These are phyloP conservation scores for Exsudoporus floridanus DNA, from an alignment of 1,284 basidiomycete species.

Conservation along the genomic window DNA sequence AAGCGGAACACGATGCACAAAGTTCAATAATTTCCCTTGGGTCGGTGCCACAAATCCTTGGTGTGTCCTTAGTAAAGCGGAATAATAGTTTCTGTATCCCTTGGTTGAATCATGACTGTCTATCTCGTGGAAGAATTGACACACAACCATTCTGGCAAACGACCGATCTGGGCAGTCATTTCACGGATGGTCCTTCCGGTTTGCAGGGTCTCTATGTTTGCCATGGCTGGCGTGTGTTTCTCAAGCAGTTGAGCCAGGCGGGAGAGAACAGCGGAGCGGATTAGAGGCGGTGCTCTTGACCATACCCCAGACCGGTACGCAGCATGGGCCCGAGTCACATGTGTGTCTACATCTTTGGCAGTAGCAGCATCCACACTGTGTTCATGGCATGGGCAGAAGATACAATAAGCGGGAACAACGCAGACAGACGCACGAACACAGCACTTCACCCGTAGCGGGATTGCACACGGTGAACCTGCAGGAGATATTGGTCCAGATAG, in stretches of 20 bases:
- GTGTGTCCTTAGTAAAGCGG: conserved; percentile 67
- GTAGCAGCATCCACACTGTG: conserved; percentile 44
- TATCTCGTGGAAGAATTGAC: conserved; percentile 28
- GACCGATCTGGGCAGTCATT: conserved; percentile 71
- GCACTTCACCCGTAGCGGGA: conserved; percentile 61
- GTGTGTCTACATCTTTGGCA: conserved; percentile 47
- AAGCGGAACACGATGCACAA: conserved; percentile 74
- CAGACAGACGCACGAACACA: conserved; percentile 56
- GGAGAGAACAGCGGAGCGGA: conserved; percentile 65
- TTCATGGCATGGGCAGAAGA: conserved; percentile 4
- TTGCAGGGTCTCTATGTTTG: conserved; percentile 68
- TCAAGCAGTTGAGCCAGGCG: conserved; percentile 63
- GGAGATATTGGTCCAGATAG: background rate
- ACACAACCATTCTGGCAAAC: conserved; percentile 81
- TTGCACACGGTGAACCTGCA: conserved; percentile 57
- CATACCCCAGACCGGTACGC: conserved; percentile 66
- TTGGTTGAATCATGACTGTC: conserved; percentile 2
- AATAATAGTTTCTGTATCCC: conserved; percentile 64
- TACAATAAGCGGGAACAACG: background rate
- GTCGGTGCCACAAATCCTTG: conserved; percentile 73
- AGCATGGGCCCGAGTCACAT: conserved; percentile 56
- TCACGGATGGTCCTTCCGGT: conserved; percentile 76
- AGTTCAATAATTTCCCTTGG: conserved; percentile 74
- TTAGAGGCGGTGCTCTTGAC: conserved; percentile 57
- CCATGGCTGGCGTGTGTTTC: conserved; percentile 54